Evolutionary conservation across 495 filamentous ascomycete species (phyloP).

Genomic region (Articulospora tetracladia): DNA sequence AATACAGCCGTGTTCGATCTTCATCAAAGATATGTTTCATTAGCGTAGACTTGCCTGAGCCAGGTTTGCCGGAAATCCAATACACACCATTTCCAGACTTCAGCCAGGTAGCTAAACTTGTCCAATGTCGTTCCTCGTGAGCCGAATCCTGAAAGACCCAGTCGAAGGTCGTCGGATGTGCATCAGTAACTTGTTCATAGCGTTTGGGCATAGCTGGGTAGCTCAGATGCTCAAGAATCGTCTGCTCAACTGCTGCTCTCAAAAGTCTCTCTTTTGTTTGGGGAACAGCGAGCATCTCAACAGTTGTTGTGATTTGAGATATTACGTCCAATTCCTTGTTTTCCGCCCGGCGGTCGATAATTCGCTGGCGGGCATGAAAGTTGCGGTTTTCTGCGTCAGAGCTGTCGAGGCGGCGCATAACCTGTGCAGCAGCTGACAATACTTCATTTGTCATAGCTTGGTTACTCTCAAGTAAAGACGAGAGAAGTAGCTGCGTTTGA

Average conservation of each 20-base stretch:
- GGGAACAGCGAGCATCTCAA: not conserved
- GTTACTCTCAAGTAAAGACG: not conserved
- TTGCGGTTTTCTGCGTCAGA: not conserved
- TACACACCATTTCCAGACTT: slow-evolving; percentile 19
- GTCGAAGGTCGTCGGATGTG: slow-evolving; percentile 22
- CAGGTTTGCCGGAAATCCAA: slow-evolving; percentile 35
- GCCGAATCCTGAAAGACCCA: slow-evolving; percentile 21
- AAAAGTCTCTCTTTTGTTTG: not conserved
- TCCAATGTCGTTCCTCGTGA: slow-evolving; percentile 8
- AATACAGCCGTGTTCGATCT: not conserved
- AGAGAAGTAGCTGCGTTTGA: not conserved
- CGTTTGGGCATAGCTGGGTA: slow-evolving; percentile 23
- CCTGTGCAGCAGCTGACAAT: not conserved
- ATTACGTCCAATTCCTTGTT: not conserved
- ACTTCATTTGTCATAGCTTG: not conserved
- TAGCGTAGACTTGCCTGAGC: slow-evolving; percentile 36
- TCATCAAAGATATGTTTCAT: slow-evolving; percentile 31
- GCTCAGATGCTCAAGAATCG: slow-evolving; percentile 20
- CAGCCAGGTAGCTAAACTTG: slow-evolving; percentile 22
- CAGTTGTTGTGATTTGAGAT: not conserved
- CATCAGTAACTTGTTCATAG: slow-evolving; percentile 21
- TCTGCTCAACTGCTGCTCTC: not conserved
- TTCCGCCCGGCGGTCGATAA: not conserved
- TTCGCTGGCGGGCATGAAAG: not conserved
- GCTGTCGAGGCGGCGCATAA: not conserved